A percentile compares a stretch with the other conserved stretches of the same genome.
phyloP scores from a whole-genome alignment of 768 basidiomycete genomes.

The Xerocomus brunneocitrinus region DNA sequence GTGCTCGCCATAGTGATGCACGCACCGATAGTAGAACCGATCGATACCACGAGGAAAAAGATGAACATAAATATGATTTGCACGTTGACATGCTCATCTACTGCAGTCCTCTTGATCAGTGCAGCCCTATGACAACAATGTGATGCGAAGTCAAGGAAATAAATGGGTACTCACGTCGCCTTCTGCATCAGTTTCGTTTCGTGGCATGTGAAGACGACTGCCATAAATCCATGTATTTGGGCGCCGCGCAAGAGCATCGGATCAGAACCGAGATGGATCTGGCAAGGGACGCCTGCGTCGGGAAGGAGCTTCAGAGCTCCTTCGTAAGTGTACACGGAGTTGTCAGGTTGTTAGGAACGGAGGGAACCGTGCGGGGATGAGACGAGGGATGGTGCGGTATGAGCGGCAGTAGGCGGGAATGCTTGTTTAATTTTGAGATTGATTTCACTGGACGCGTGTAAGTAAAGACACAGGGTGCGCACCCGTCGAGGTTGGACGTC shows the following conservation, averaged over 20 bases:
- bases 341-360: conserved; percentile 95
- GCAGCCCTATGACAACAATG: conserved; percentile 57
- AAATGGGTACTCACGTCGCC: conserved; percentile 71
- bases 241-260: conserved; percentile 93
- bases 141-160: not conserved
- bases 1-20: conserved; percentile 70
- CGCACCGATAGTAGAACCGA: conserved; percentile 90
- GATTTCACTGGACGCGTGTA: conserved; percentile 62
- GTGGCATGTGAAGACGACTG: conserved; percentile 89
- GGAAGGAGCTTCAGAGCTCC: conserved; percentile 65
- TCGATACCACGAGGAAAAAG: conserved; percentile 77
- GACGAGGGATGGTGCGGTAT: conserved; percentile 76
- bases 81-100: conserved; percentile 92
- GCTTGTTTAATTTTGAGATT: conserved; percentile 99
- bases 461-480: conserved; percentile 18
- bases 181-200: conserved; percentile 99
- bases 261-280: conserved; percentile 90
- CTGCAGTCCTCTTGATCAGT: conserved; percentile 94
- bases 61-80: conserved; percentile 96
- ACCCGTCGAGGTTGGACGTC: conserved; percentile 97
- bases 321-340: conserved; percentile 95
- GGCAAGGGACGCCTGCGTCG: conserved; percentile 55
- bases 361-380: conserved; percentile 73
- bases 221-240: conserved; percentile 94
- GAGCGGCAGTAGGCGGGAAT: conserved; percentile 68